A percentile compares a stretch with the other conserved stretches of the same genome.
Evolutionary conservation across 306 rosid genomes (phyloP).

Genomic region (Clitoria ternatea): DNA sequence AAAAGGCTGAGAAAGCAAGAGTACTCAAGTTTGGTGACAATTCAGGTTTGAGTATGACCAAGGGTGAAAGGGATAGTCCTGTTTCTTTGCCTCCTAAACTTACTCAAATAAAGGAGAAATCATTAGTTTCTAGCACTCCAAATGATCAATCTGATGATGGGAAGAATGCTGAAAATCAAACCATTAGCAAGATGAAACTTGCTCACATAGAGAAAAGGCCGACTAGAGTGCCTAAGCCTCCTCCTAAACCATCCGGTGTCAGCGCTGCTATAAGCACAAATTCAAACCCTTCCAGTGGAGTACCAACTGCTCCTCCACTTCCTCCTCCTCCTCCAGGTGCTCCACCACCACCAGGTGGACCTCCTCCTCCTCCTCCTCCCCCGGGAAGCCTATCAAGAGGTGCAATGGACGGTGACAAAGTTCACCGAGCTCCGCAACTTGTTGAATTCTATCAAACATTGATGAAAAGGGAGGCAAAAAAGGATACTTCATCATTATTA

Average conservation of each 20-base stretch:
- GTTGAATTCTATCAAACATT: conserved; percentile 94
- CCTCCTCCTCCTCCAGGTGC: conserved; percentile 74
- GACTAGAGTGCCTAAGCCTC: conserved; percentile 82
- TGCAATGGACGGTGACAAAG: conserved; percentile 62
- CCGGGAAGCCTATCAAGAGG: conserved; percentile 82
- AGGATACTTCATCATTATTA: conserved; percentile 65
- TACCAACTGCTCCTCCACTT: conserved; percentile 41
- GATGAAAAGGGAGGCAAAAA: conserved; percentile 97
- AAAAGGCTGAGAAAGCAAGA: conserved; percentile 86
- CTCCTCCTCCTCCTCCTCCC: conserved; percentile 91
- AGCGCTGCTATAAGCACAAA: conserved; percentile 35
- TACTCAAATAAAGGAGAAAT: conserved; percentile 65
- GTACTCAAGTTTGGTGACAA: conserved; percentile 62
- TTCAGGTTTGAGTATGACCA: conserved; percentile 43
- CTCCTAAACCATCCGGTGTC: conserved; percentile 64
- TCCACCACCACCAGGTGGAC: conserved; percentile 59
- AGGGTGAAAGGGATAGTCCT: conserved; percentile 47
- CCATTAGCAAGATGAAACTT: conserved; percentile 76
- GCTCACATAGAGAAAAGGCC: conserved; percentile 86
- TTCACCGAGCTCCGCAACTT: conserved; percentile 79
- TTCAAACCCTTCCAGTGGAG: conserved; percentile 49
- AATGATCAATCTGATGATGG: conserved; percentile 57
- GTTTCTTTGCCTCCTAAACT: conserved; percentile 68
- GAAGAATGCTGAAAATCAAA: conserved; percentile 49
- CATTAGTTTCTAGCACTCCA: conserved; percentile 43